Conservation (phyloP, 2,329 filamentous ascomycete genomes). For the Microdochium bolleyi region DNA sequence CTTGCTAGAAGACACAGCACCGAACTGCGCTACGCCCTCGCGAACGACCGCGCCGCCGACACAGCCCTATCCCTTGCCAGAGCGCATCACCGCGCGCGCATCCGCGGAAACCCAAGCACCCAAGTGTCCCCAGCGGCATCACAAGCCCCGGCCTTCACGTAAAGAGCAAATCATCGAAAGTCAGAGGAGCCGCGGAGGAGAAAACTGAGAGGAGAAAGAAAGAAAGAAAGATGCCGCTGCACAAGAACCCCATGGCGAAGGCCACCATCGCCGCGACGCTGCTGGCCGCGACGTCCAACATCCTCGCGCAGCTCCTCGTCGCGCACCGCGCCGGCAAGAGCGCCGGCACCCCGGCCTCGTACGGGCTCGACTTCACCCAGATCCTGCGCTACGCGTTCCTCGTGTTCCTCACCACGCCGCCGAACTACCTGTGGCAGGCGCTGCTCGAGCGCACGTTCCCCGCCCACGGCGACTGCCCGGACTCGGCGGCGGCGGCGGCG, state of each 20-base stretch:
- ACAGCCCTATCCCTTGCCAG: too few species aligned
- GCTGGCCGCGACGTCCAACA: constrained; percentile 44
- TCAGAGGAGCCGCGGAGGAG: too few species aligned
- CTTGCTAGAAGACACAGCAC: too few species aligned
- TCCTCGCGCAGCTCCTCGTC: constrained; percentile 45
- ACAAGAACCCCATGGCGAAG: constrained; percentile 31
- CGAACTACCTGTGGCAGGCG: constrained; percentile 52
- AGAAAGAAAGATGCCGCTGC: not conserved
- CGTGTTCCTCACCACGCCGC: constrained; percentile 43
- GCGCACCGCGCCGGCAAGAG: constrained; percentile 30
- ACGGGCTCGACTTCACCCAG: constrained; percentile 36
- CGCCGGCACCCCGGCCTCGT: constrained; percentile 13
- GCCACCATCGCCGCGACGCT: constrained; percentile 44
- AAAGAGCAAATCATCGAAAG: too few species aligned
- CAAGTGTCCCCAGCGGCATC: too few species aligned
- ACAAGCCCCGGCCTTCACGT: too few species aligned
- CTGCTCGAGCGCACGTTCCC: constrained; percentile 45
- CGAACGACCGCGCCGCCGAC: too few species aligned
- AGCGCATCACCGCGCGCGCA: too few species aligned
- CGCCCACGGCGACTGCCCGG: constrained; percentile 23
- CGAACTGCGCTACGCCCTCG: too few species aligned
- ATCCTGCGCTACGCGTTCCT: constrained; percentile 47
- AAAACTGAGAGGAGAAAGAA: too few species aligned
- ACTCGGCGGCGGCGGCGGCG: constrained; percentile 1
- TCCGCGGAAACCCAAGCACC: too few species aligned